phyloP scores from a whole-genome alignment of 192 early-diverging fungal genomes.

The Coemansia sp. region DNA sequence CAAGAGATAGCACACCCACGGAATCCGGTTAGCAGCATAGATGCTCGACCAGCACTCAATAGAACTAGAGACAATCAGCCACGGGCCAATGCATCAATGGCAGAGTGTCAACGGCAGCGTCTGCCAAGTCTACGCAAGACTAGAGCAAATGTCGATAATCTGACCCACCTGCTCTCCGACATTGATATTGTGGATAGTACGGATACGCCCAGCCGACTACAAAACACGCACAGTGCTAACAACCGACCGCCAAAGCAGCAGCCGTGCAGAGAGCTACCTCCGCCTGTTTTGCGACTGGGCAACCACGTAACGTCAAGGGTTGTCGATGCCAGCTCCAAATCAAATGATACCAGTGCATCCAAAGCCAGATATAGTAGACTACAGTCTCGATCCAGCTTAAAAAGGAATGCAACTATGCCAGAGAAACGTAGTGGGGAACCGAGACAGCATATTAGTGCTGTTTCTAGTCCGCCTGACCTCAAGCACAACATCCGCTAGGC shows the following conservation, averaged over 20 bases:
- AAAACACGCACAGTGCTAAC: not conserved
- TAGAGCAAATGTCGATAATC: conserved; percentile 2
- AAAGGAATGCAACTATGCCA: not conserved
- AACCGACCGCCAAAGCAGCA: not conserved
- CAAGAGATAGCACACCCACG: not conserved
- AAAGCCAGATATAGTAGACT: not conserved
- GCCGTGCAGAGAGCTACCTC: not conserved
- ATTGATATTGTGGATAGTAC: conserved; percentile 6
- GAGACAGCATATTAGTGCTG: not conserved
- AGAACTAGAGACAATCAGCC: not conserved
- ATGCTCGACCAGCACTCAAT: not conserved
- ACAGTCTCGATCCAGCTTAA: not conserved
- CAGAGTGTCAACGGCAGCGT: not conserved
- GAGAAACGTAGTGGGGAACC: not conserved
- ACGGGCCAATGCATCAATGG: not conserved
- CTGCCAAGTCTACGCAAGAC: not conserved
- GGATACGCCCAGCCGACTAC: not conserved
- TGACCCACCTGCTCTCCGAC: conserved; percentile 10
- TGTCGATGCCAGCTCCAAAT: not conserved
- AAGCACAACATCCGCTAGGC: conserved; percentile 23
- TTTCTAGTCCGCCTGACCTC: conserved; percentile 27
- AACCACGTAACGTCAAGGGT: not conserved
- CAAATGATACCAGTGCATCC: not conserved
- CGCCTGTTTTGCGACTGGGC: not conserved
- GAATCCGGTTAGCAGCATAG: not conserved